Base-by-base conservation (phyloP, 805 yeast genomes). In the Pichia scutulata region DNA sequence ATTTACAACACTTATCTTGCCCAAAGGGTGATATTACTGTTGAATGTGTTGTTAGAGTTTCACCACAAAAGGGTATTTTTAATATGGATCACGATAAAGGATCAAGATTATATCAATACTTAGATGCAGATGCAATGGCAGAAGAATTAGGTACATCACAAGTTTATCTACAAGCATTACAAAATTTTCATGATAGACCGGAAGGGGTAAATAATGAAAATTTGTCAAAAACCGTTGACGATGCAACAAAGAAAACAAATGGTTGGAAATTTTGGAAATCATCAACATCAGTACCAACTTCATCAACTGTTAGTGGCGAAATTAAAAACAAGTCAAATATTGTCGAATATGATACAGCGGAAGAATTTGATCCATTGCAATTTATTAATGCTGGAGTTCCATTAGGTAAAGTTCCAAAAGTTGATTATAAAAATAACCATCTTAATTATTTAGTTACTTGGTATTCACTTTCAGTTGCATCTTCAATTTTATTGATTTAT, bases 371-470 rank as follows among this genome's bases (percentile, higher is more conserved):
- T 41, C 76, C 73, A 46, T 72, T 70, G 51, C 87, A 87, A 65
- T 81, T 86, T 60, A 69, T 81, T 49, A 77, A 75, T 51, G 84
- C 87, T 6, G 99, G 99, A 48, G 92, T 92, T 7, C 99, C 99
- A 12, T 65, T 93, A 12, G 99, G 96, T 1, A 81, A 84, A 49
- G 68, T 73, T 9, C 90, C 97, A n/a, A 80, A 80, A 58, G 79
- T 92, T 33, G 90, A 83, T 57, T 76, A 88, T 62, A 81, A 85
- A 53, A 93, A 93, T 65, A 89, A 89, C 62, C 99, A 93, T 63
- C 69, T 90, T 65, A 96, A 92, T 65, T 93, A 93, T 65, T 70
- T 93, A 61, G 80, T 89, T 21, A 93, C 99, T 0, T 93, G 99
- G 99, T 92, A 87, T 65, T 96, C 97, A 0, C 76, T 92, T 41